A percentile compares a stretch with the other conserved stretches of the same genome.
Conservation (phyloP, 2,329 filamentous ascomycete genomes). For the Pseudogymnoascus sp. region DNA sequence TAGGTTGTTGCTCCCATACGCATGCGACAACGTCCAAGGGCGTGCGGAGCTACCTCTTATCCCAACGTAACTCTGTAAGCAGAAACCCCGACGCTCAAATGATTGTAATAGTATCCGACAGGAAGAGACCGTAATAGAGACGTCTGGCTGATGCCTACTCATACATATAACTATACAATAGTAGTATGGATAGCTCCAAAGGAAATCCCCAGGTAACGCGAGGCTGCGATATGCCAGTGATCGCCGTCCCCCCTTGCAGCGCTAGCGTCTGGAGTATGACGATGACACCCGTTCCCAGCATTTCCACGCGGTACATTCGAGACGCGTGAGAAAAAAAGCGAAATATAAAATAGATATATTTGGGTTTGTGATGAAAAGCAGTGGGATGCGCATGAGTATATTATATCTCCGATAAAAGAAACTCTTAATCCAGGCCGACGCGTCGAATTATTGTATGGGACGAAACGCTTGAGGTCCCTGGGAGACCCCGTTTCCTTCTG, state of each 20-base stretch:
- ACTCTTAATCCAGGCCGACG: not conserved
- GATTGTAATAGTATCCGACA: not conserved
- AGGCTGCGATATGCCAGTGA: not conserved
- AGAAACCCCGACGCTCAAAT: not conserved
- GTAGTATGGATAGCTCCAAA: not conserved
- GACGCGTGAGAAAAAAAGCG: not conserved
- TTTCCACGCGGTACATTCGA: not conserved
- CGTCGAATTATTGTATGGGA: not conserved
- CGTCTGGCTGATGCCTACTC: not conserved
- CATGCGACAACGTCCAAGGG: not conserved
- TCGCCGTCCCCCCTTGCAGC: not conserved
- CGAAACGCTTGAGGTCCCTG: not conserved
- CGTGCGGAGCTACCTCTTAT: not conserved
- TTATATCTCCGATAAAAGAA: not conserved
- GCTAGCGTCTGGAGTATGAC: not conserved
- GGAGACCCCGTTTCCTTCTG: not conserved
- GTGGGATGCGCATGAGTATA: not conserved
- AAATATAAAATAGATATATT: not conserved
- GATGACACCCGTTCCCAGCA: not conserved
- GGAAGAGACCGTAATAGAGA: not conserved
- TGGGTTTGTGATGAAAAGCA: not conserved
- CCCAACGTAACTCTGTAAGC: not conserved
- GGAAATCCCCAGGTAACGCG: constrained; percentile 3
- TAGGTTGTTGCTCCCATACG: not conserved
- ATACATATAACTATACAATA: not conserved